These are phyloP conservation scores for Salix udensis DNA, from an alignment of 345 rosid species.

Conservation along the genomic window DNA sequence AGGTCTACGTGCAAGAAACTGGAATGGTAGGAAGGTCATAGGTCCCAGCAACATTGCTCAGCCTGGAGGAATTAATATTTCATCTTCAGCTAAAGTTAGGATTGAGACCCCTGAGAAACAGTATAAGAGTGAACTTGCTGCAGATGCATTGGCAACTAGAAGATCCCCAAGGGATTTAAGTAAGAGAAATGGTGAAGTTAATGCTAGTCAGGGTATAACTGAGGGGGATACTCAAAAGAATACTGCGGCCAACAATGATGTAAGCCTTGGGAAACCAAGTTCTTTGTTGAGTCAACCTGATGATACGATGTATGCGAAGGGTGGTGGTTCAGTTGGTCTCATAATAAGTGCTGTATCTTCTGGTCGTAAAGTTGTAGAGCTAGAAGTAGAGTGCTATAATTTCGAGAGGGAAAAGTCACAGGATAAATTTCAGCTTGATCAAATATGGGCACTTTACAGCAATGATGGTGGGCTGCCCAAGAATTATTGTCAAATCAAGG, in stretches of 20 bases:
- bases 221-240: constrained; percentile 10
- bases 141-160: constrained; percentile 33
- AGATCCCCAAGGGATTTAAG: constrained; percentile 38
- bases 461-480: constrained; percentile 38
- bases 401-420: constrained; percentile 39
- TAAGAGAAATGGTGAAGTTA: constrained; percentile 15
- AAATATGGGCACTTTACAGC: constrained; percentile 51
- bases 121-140: constrained; percentile 10
- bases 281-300: constrained; percentile 12
- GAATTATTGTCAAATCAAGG: constrained; percentile 46
- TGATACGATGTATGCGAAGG: constrained; percentile 4
- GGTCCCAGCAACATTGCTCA: background rate
- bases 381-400: constrained; percentile 15
- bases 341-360: background rate
- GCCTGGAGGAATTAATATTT: constrained; percentile 11
- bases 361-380: constrained; percentile 12
- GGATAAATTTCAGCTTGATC: constrained; percentile 39
- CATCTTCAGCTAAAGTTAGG: constrained; percentile 27
- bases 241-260: constrained; percentile 23
- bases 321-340: constrained; percentile 1
- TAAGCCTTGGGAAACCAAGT: constrained; percentile 18
- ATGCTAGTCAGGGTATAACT: constrained; percentile 5
- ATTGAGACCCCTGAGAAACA: constrained; percentile 16
- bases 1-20: background rate
- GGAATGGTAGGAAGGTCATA: constrained; percentile 10